These are phyloP conservation scores for Hymenoscyphus infarciens DNA, from an alignment of 2,329 filamentous ascomycete species.

Conservation along the genomic window DNA sequence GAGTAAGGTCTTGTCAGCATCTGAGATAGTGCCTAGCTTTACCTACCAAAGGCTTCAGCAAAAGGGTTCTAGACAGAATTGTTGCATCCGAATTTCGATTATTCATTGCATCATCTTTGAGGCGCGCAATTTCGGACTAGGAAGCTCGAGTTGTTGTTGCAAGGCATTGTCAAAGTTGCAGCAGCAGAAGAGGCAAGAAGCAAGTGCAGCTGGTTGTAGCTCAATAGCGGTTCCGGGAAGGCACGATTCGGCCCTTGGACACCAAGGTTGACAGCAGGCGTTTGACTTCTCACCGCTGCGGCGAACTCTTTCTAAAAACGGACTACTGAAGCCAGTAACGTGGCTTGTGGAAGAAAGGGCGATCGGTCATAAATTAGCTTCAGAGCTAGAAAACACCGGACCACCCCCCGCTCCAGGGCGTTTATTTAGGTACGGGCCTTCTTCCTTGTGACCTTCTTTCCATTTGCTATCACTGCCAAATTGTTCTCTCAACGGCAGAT, in stretches of 20 bases:
- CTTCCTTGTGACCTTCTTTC: neutral
- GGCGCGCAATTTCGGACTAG: neutral
- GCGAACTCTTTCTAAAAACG: neutral
- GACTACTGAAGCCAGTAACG: neutral
- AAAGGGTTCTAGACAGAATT: neutral
- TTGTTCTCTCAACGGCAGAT: neutral
- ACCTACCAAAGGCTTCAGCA: neutral
- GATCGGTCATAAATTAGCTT: neutral
- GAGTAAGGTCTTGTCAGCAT: neutral
- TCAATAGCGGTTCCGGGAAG: neutral
- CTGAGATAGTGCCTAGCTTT: neutral
- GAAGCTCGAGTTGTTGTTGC: neutral
- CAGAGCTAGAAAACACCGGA: conserved; percentile 17
- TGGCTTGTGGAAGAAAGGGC: neutral
- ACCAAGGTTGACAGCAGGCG: neutral
- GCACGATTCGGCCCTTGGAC: conserved; percentile 12
- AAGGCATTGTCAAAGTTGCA: neutral
- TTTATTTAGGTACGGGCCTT: conserved; percentile 5
- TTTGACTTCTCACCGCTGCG: conserved; percentile 1
- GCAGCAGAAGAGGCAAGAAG: neutral
- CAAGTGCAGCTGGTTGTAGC: neutral
- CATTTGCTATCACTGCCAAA: neutral
- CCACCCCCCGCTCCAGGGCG: conserved; percentile 17
- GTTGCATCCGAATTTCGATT: neutral
- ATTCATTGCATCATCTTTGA: neutral